A percentile compares a stretch with the other conserved stretches of the same genome.
Evolutionary conservation across 2,329 filamentous ascomycete genomes (phyloP).

Genomic region (Nigrograna mackinnonii): DNA sequence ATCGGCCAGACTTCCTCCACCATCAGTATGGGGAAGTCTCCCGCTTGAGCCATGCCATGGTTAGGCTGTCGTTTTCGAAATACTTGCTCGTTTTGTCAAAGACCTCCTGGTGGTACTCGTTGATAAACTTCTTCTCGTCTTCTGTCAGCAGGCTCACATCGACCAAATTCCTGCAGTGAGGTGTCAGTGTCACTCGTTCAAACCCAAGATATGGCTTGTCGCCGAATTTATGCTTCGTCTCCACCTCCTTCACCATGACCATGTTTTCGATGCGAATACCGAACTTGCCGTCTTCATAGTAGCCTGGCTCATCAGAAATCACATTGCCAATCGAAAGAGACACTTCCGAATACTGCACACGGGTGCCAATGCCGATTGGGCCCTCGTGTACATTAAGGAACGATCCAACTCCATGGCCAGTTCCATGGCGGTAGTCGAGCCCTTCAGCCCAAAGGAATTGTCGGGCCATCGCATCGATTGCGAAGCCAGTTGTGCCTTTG

Average conservation of each 20-base stretch:
- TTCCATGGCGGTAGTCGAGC: constrained; percentile 93
- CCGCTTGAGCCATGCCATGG: constrained; percentile 79
- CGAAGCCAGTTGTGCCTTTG: constrained; percentile 92
- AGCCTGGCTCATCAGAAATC: constrained; percentile 93
- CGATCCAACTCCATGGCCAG: constrained; percentile 92
- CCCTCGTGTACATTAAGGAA: constrained; percentile 98
- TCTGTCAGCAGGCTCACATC: constrained; percentile 72
- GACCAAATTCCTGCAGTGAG: constrained; percentile 88
- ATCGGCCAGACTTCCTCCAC: not conserved
- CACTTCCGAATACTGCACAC: constrained; percentile 89
- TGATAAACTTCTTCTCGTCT: constrained; percentile 82
- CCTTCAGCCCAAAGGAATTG: constrained; percentile 93
- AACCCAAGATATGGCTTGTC: constrained; percentile 95
- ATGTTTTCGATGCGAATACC: constrained; percentile 98
- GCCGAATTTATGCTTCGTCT: constrained; percentile 85
- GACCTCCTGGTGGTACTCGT: constrained; percentile 81
- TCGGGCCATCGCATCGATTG: constrained; percentile 83
- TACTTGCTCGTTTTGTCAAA: constrained; percentile 77
- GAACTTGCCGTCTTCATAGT: constrained; percentile 94
- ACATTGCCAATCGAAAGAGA: constrained; percentile 90
- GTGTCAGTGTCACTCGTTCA: constrained; percentile 96
- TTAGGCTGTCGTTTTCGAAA: constrained; percentile 73
- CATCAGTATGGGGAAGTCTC: constrained; percentile 69
- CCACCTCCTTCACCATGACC: constrained; percentile 84
- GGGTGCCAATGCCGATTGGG: constrained; percentile 91